phyloP scores from a whole-genome alignment of 2,329 filamentous ascomycete genomes.

The Fusarium coffeatum region DNA sequence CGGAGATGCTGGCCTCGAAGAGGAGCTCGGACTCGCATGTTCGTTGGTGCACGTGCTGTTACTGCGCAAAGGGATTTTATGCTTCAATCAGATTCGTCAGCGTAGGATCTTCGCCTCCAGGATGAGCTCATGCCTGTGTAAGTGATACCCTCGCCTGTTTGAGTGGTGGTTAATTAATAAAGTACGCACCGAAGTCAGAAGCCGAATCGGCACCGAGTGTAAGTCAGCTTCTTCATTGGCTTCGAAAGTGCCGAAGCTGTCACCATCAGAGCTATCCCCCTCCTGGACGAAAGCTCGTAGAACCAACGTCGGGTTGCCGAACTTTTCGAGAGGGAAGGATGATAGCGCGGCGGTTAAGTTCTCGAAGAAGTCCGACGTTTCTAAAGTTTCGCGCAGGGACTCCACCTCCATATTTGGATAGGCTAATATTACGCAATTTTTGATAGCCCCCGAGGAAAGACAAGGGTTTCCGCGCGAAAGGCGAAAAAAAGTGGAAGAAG shows the following conservation, averaged over 20 bases:
- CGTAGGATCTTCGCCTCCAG: neutral
- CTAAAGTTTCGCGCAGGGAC: neutral
- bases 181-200: neutral
- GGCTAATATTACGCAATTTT: neutral
- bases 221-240: neutral
- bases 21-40: neutral
- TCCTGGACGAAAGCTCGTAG: neutral
- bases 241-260: neutral
- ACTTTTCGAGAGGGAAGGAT: neutral
- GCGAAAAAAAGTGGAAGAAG: neutral
- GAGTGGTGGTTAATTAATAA: neutral
- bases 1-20: neutral
- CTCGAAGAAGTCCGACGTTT: neutral
- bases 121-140: neutral
- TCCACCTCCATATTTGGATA: neutral
- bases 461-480: neutral
- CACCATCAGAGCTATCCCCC: neutral
- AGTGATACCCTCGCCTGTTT: neutral
- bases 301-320: neutral
- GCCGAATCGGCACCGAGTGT: neutral
- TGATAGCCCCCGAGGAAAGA: neutral
- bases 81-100: constrained; percentile 1
- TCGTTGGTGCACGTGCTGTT: neutral
- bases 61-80: neutral
- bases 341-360: neutral